Evolutionary conservation across 2,329 filamentous ascomycete species (phyloP), one percentile per base, ranked within the genome.

Genomic region (Microsporum audouinii): DNA sequence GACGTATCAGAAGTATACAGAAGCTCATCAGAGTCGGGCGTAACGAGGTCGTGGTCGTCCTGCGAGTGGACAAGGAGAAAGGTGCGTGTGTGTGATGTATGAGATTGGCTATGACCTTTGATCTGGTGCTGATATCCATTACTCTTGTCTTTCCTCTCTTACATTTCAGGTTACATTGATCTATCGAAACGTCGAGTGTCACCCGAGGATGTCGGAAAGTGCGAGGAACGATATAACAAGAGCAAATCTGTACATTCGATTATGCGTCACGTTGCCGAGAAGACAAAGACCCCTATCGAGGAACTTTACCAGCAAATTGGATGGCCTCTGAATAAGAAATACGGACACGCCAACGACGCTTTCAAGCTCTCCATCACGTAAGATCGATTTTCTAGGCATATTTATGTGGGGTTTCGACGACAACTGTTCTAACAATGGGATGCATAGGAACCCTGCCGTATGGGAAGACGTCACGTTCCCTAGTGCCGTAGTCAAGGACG

Each of bases 201-300:
- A 49, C 88, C 94, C 51, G 94, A 99, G 76, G 94, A 99, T 79
- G 94, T 97, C 66, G 82, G 96, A 69, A 96, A 96, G 80, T 99
- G 95, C 75, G 94, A 99, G 75, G 94, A 99, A 80, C 86, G 94
- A 69, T 99, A 96, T 83, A 99, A 99, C 84, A 99, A 99, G 86
- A 89, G 90, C 81, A 99, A 99, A 82, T 95, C 96, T 82, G 94
- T 97, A 45, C 94, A 99, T 78, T 95, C 90, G 60, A 96, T 99
- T 77, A 92, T 99, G 89, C 88, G 92, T 75, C 94, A 99, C 76
- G 94, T 99, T 65, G 92, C 94, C 67, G 91, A 99, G 80, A 96
- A 96, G 83, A 95, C 91, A 49, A 86, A 88, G 72, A 88, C 86
- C 34, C 91, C 92, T n/a, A 95, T 99, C 71, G 90, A 97, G 81